Conservation (phyloP, 2,329 filamentous ascomycete genomes). For the Aspergillus sp. region DNA sequence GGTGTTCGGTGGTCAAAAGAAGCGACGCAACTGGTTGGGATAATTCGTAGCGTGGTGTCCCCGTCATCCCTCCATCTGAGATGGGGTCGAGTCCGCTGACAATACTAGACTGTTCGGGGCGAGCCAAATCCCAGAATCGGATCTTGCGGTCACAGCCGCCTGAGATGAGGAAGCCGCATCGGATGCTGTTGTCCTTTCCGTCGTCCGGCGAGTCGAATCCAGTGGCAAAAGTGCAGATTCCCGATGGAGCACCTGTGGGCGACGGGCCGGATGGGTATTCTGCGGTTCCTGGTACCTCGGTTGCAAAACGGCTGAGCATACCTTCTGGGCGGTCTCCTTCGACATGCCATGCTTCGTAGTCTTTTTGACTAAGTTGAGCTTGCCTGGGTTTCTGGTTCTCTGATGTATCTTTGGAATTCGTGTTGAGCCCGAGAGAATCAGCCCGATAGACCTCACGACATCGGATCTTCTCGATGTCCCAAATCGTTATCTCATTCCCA, state of each 20-base stretch:
- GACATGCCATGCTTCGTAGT: slow-evolving; percentile 81
- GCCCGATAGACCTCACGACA: slow-evolving; percentile 85
- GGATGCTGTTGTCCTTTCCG: slow-evolving; percentile 54
- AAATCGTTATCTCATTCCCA: slow-evolving; percentile 82
- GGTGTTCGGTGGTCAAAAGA: slow-evolving; percentile 65
- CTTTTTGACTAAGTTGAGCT: slow-evolving; percentile 44
- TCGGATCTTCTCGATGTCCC: slow-evolving; percentile 87
- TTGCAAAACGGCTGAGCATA: slow-evolving; percentile 83
- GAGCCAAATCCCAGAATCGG: slow-evolving; percentile 86
- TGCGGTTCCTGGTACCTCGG: slow-evolving; percentile 51
- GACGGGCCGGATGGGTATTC: slow-evolving; percentile 47
- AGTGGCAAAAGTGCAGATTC: slow-evolving; percentile 73
- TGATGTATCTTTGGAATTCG: slow-evolving; percentile 32
- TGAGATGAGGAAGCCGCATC: slow-evolving; percentile 80
- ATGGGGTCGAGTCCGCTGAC: slow-evolving; percentile 75
- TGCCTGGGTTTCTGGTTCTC: slow-evolving; percentile 24
- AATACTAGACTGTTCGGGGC: slow-evolving; percentile 73
- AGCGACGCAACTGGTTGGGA: slow-evolving; percentile 64
- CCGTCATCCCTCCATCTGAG: slow-evolving; percentile 49
- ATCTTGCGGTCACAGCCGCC: slow-evolving; percentile 88
- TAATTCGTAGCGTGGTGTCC: slow-evolving; percentile 69
- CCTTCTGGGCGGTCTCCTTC: slow-evolving; percentile 86
- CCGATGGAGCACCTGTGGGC: slow-evolving; percentile 31
- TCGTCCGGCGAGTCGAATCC: slow-evolving; percentile 71
- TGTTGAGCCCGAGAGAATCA: slow-evolving; percentile 37